These are phyloP conservation scores for Phylloporus sp. DNA, from an alignment of 1,284 basidiomycete species.

Conservation along the genomic window DNA sequence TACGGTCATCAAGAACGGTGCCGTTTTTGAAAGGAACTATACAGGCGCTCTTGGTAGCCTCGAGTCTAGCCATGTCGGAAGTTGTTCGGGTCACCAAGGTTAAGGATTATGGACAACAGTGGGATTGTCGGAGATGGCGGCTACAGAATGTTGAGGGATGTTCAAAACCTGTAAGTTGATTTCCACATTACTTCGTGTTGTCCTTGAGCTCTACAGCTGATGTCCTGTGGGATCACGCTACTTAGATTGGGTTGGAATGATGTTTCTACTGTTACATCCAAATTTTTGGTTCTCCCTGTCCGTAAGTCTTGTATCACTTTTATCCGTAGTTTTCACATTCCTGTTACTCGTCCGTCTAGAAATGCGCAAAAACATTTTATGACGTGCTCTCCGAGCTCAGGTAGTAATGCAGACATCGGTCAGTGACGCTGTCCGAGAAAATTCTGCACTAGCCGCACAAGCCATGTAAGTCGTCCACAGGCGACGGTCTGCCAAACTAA, in stretches of 20 bases:
- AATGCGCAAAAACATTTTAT: constrained; percentile 64
- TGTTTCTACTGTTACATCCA: no score
- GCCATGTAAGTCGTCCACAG: no score
- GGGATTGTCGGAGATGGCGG: constrained; percentile 73
- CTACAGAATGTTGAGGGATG: constrained; percentile 72
- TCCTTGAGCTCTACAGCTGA: no score
- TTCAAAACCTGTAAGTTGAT: constrained; percentile 72
- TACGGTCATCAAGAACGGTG: no score
- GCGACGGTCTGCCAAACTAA: no score
- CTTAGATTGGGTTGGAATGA: no score
- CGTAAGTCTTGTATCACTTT: constrained; percentile 55
- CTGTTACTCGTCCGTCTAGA: constrained; percentile 42
- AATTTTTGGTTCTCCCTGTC: constrained; percentile 73
- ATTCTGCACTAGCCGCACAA: no score
- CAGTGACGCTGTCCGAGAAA: no score
- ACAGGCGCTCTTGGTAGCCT: constrained; percentile 72
- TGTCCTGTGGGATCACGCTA: constrained; percentile 59
- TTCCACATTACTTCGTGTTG: neutral
- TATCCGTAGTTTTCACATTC: neutral
- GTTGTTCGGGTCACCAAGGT: constrained; percentile 80
- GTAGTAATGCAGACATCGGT: neutral
- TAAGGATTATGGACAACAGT: no score
- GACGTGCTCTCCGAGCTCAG: constrained; percentile 53
- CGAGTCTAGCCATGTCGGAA: constrained; percentile 59
- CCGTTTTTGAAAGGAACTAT: no score